phyloP scores from a whole-genome alignment of 2,329 filamentous ascomycete genomes.

The Ophiognomonia clavigignenti-juglandacearum region DNA sequence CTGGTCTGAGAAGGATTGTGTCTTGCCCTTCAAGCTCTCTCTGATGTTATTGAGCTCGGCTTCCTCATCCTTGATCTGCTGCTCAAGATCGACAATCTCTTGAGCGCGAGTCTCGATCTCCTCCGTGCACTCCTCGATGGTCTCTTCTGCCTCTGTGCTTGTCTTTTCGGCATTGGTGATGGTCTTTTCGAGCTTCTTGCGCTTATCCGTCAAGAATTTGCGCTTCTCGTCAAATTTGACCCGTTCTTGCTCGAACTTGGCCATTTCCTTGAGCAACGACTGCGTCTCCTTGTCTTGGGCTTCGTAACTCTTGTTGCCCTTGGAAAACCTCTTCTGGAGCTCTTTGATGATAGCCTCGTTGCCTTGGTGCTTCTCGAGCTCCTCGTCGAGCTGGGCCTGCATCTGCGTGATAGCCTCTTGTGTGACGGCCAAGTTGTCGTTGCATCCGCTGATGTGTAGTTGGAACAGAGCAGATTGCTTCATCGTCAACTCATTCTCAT shows the following conservation, averaged over 20 bases:
- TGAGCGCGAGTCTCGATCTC: constrained; percentile 72
- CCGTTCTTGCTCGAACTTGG: constrained; percentile 90
- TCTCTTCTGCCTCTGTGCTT: constrained; percentile 67
- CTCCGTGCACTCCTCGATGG: constrained; percentile 70
- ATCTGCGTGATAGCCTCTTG: constrained; percentile 88
- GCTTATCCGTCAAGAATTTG: constrained; percentile 86
- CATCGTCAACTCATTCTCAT: constrained; percentile 86
- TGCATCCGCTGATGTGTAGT: constrained; percentile 81
- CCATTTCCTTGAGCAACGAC: constrained; percentile 75
- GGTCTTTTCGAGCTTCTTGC: constrained; percentile 90
- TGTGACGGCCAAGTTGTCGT: constrained; percentile 82
- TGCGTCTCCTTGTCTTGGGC: constrained; percentile 77
- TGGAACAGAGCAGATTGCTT: constrained; percentile 94
- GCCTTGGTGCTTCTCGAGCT: constrained; percentile 87
- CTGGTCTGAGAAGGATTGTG: constrained; percentile 86
- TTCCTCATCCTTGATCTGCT: constrained; percentile 73
- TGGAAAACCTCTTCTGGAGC: constrained; percentile 78
- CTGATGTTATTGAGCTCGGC: constrained; percentile 77
- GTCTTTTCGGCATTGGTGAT: constrained; percentile 73
- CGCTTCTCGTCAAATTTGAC: constrained; percentile 98
- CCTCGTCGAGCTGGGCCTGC: constrained; percentile 78
- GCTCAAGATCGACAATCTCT: constrained; percentile 74
- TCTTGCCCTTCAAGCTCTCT: constrained; percentile 89
- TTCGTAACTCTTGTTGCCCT: constrained; percentile 78
- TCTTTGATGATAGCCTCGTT: constrained; percentile 86